Base-by-base conservation (phyloP, 139 green algal species). In the Asterochloris erici region DNA sequence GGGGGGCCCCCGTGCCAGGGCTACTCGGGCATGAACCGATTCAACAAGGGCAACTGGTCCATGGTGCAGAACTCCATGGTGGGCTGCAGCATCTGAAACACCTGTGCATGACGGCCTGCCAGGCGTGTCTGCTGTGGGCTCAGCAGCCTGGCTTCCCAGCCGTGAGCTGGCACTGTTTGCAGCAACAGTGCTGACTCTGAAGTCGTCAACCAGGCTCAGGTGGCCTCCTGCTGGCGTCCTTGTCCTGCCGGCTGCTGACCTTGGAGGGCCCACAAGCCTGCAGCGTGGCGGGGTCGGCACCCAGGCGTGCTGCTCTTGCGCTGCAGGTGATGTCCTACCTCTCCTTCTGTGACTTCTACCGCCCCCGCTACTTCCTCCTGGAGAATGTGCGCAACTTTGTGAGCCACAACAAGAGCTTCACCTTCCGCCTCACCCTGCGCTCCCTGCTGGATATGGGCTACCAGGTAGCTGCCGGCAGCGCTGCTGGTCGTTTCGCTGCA, bases 301-400 rank as follows among this genome's bases (percentile, higher is more conserved):
- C 38, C 6, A 54, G 38, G 38, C 38, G 38, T 54, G 38, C 47
- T 14, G 10, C n/a, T 23, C 38, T 70, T 28, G 14, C 21, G 54
- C 14, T 84, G 24, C 87, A 95, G 91, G 89, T 98, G 17, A 97
- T 99, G 92, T 87, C 93, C 13, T 99, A 95, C 87, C 88, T 98
- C 28, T 96, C 90, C 17, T 99, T 93, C 85, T 89, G 88, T 63
- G 96, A 99, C 89, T 97, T 97, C 83, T 97, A 98, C 89, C 90
- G 96, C 17, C 95, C 96, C 9, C 89, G 93, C 77, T 98, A 95
- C 88, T 98, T 98, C 89, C 89, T 98, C 79, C 92, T 98, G 83
- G 96, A 99, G 88, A 99, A 99, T 84, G 96, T 99, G 77, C 91
- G 96, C 81, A 98, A 98, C 89, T 99, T 99, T 89, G 96, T 98